Evolutionary conservation across 768 basidiomycete species (phyloP).

Genomic region (Macrolepiota albuminosa): DNA sequence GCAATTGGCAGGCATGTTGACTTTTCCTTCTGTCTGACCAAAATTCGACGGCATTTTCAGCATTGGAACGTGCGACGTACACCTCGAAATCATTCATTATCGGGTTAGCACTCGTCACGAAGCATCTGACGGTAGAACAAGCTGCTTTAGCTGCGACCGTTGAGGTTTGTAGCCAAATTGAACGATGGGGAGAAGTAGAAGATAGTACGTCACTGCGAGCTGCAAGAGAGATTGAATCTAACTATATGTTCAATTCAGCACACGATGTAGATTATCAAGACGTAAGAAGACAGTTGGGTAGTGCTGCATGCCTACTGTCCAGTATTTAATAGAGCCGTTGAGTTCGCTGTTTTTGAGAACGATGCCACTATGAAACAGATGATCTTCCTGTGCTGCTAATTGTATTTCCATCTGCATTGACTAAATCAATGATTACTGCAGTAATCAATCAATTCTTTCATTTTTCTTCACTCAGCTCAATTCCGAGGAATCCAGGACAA

Average conservation of each 20-base stretch:
- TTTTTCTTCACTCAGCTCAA: too few species aligned
- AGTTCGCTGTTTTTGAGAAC: background rate
- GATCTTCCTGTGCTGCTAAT: too few species aligned
- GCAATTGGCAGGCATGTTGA: slow-evolving; percentile 78
- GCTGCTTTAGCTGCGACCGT: slow-evolving; percentile 84
- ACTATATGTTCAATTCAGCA: slow-evolving; percentile 43
- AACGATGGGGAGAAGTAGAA: slow-evolving; percentile 99
- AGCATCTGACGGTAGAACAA: slow-evolving; percentile 72
- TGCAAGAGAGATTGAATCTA: slow-evolving; percentile 5
- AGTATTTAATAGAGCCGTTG: slow-evolving; percentile 19
- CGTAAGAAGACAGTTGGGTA: slow-evolving; percentile 79
- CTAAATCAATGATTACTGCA: too few species aligned
- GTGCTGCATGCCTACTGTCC: slow-evolving; percentile 61
- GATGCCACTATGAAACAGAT: background rate
- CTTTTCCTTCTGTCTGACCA: background rate
- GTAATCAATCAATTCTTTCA: too few species aligned
- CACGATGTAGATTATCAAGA: slow-evolving; percentile 99
- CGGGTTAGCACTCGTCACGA: slow-evolving; percentile 76
- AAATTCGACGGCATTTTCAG: slow-evolving; percentile 34
- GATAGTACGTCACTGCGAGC: slow-evolving; percentile 67
- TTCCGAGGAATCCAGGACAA: too few species aligned
- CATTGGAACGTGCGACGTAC: slow-evolving; percentile 88
- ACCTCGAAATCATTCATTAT: slow-evolving; percentile 90
- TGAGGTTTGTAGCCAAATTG: slow-evolving; percentile 93
- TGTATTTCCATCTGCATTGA: too few species aligned